These are phyloP conservation scores for Phanerochaete carnosa DNA, from an alignment of 768 basidiomycete genomes.

Conservation along the genomic window DNA sequence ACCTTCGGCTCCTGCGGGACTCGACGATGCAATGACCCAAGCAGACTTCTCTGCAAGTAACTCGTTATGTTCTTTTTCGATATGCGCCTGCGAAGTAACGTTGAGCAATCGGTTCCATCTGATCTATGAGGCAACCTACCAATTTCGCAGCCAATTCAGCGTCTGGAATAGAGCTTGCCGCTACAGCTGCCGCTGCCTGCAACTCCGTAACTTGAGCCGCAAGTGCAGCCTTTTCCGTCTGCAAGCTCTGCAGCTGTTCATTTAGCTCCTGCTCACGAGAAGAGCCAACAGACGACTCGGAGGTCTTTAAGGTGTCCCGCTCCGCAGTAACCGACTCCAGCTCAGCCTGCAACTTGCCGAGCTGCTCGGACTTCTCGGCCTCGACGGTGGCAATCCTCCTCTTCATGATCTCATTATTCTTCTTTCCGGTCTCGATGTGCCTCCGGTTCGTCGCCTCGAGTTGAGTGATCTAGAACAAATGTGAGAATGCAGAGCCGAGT, in stretches of 20 bases:
- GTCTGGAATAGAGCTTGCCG: slow-evolving; percentile 5
- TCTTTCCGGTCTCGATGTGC: slow-evolving; percentile 16
- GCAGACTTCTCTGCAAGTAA: slow-evolving; percentile 58
- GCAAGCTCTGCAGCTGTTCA: slow-evolving; percentile 33
- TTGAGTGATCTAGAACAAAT: slow-evolving; percentile 4
- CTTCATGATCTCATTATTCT: slow-evolving; percentile 25
- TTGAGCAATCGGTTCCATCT: not conserved
- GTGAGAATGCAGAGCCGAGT: not conserved
- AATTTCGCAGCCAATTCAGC: slow-evolving; percentile 25
- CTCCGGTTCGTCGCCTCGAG: slow-evolving; percentile 13
- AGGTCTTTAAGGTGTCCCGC: slow-evolving; percentile 32
- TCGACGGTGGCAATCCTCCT: slow-evolving; percentile 14
- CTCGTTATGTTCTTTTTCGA: slow-evolving; percentile 59
- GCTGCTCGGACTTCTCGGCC: not conserved
- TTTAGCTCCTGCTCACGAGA: slow-evolving; percentile 28
- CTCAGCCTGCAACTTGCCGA: not conserved
- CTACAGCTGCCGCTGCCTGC: slow-evolving; percentile 26
- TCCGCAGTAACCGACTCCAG: slow-evolving; percentile 16
- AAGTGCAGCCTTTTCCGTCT: slow-evolving; percentile 34
- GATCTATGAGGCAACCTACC: slow-evolving; percentile 23
- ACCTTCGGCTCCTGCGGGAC: slow-evolving; percentile 27
- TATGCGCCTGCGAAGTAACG: slow-evolving; percentile 40
- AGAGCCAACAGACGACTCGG: slow-evolving; percentile 12
- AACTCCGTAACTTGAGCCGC: slow-evolving; percentile 38
- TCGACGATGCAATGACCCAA: slow-evolving; percentile 28